Evolutionary conservation across 2,329 filamentous ascomycete species (phyloP).

Genomic region (Fusarium pininemorale): DNA sequence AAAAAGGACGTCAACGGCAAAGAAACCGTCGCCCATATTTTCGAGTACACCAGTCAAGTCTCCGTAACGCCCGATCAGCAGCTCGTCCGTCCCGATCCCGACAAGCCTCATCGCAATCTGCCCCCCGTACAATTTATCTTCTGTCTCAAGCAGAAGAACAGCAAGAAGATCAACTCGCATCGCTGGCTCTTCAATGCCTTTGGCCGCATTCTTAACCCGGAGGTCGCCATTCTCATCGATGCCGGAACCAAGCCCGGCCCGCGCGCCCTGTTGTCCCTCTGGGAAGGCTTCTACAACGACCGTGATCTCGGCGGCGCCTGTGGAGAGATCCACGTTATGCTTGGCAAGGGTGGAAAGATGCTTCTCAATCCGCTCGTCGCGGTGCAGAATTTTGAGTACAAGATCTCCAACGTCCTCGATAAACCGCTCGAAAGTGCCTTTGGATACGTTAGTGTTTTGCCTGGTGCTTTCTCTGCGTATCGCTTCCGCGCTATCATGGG

Average conservation of each 20-base stretch:
- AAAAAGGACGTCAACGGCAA: conserved; percentile 42
- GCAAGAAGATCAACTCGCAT: conserved; percentile 43
- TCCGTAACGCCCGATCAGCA: conserved; percentile 40
- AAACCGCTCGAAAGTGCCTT: conserved; percentile 39
- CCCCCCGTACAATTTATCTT: conserved; percentile 40
- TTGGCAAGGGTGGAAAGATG: conserved; percentile 34
- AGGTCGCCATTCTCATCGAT: conserved; percentile 39
- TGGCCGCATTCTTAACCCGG: conserved; percentile 39
- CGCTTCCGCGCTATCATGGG: conserved; percentile 40
- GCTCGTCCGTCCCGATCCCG: conserved; percentile 34
- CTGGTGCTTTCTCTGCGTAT: conserved; percentile 39
- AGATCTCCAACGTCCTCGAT: conserved; percentile 40
- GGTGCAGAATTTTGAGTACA: conserved; percentile 41
- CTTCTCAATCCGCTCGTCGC: conserved; percentile 40
- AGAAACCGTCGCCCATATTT: conserved; percentile 39
- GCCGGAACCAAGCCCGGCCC: conserved; percentile 40
- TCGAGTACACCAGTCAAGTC: conserved; percentile 41
- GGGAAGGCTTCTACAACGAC: conserved; percentile 41
- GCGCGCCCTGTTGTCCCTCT: conserved; percentile 33
- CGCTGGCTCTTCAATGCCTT: conserved; percentile 42
- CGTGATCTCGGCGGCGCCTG: conserved; percentile 38
- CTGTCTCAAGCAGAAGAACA: conserved; percentile 42
- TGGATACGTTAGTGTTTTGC: conserved; percentile 39
- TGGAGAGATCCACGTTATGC: conserved; percentile 40
- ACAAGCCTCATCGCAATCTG: conserved; percentile 32